phyloP scores from a whole-genome alignment of 306 rosid genomes.

The Prinsepia uniflora region DNA sequence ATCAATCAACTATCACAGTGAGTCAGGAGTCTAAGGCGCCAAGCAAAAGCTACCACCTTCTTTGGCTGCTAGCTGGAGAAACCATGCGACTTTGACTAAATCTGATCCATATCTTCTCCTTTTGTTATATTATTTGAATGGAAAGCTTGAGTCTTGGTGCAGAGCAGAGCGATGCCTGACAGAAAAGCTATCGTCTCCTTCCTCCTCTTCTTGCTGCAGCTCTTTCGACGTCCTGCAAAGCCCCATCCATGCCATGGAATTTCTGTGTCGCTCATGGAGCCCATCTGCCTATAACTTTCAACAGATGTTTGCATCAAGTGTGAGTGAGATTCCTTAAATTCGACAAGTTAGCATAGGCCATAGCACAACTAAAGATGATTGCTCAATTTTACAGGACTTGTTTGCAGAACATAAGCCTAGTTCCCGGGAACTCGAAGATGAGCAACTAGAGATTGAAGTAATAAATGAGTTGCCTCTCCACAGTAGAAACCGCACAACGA shows the following conservation, averaged over 20 bases:
- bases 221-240: slow-evolving; percentile 15
- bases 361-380: not conserved
- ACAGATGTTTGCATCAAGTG: slow-evolving; percentile 21
- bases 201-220: slow-evolving; percentile 3
- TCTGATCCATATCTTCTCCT: too few relatives aligned
- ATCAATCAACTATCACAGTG: slow-evolving; percentile 21
- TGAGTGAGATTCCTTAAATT: not conserved
- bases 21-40: not conserved
- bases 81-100: too few relatives aligned
- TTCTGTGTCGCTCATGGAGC: slow-evolving; percentile 30
- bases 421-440: not conserved
- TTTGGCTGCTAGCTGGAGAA: too few relatives aligned
- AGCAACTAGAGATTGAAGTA: not conserved
- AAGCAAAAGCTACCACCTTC: too few relatives aligned
- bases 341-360: too few relatives aligned
- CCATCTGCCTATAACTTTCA: slow-evolving; percentile 22
- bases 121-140: not conserved
- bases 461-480: slow-evolving; percentile 8
- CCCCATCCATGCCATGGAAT: slow-evolving; percentile 25
- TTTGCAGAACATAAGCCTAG: not conserved
- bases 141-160: slow-evolving; percentile 15
- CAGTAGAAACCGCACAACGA: not conserved
- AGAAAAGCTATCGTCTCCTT: not conserved
- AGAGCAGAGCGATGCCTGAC: slow-evolving; percentile 11
- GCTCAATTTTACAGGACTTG: slow-evolving; percentile 1